A percentile compares a stretch with the other conserved stretches of the same genome.
Conservation (phyloP, 768 basidiomycete genomes). For the Termitomyces titanicus region DNA sequence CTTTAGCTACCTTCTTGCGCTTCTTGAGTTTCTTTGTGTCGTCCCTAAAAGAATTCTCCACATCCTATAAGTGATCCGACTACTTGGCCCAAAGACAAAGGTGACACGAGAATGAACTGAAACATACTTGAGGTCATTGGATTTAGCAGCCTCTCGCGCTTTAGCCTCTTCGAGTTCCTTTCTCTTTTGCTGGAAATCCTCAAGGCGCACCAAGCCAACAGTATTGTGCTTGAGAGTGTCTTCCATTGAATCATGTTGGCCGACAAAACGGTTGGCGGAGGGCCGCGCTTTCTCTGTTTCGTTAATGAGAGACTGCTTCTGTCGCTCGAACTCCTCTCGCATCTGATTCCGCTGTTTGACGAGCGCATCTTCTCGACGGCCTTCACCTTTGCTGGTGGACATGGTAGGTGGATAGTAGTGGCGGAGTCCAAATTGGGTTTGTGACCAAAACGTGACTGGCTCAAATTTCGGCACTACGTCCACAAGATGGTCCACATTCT, state of each 20-base stretch:
- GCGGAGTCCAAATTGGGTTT: conserved; percentile 26
- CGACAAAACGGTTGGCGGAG: conserved; percentile 84
- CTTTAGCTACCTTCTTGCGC: conserved; percentile 85
- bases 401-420: conserved; percentile 42
- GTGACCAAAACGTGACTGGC: conserved; percentile 12
- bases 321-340: conserved; percentile 78
- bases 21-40: conserved; percentile 87
- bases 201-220: conserved; percentile 85
- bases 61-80: conserved; percentile 62
- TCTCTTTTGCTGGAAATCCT: conserved; percentile 88
- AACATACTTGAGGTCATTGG: conserved; percentile 84
- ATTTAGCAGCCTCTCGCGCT: conserved; percentile 82
- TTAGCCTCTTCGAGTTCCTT: conserved; percentile 91
- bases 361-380: conserved; percentile 83
- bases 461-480: conserved; percentile 4
- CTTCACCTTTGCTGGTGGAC: conserved; percentile 76
- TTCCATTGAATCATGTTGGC: conserved; percentile 92
- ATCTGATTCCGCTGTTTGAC: conserved; percentile 77
- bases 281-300: conserved; percentile 94
- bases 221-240: conserved; percentile 89
- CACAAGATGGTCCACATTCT: conserved; percentile 78
- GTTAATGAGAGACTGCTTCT: conserved; percentile 75
- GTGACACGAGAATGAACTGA: conserved; percentile 17
- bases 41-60: conserved; percentile 87
- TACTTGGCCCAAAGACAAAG: conserved; percentile 16